Percentiles rank a stretch among this genome's conserved stretches.
Evolutionary conservation across 2,329 filamentous ascomycete species (phyloP).

Genomic region (Fusarium camptoceras): DNA sequence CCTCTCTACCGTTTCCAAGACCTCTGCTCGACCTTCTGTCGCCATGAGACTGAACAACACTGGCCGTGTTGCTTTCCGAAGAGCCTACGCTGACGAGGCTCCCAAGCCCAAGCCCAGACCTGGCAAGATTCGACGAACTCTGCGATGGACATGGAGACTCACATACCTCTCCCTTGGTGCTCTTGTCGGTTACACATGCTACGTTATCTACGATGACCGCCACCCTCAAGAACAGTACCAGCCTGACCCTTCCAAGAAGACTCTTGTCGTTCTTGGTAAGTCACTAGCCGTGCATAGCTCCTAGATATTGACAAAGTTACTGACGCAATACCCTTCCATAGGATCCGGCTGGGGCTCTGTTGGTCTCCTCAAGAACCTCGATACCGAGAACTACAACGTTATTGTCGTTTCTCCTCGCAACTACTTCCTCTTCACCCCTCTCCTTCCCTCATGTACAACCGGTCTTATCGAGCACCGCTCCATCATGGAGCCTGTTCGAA

Average conservation of each 20-base stretch:
- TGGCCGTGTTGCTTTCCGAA: slow-evolving; percentile 56
- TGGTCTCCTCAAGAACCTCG: slow-evolving; percentile 96
- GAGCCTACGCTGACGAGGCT: slow-evolving; percentile 64
- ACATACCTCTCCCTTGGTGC: slow-evolving; percentile 81
- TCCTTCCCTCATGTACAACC: slow-evolving; percentile 96
- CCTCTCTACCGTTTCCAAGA: slow-evolving; percentile 50
- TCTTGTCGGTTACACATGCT: slow-evolving; percentile 77
- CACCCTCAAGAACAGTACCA: slow-evolving; percentile 83
- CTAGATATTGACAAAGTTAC: slow-evolving; percentile 28
- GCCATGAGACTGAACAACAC: slow-evolving; percentile 52
- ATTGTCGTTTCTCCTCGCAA: slow-evolving; percentile 97
- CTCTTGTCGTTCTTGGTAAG: slow-evolving; percentile 91
- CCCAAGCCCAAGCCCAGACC: slow-evolving; percentile 61
- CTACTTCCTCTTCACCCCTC: slow-evolving; percentile 99
- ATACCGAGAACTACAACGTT: slow-evolving; percentile 99
- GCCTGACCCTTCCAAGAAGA: slow-evolving; percentile 93
- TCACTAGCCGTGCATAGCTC: slow-evolving; percentile 18
- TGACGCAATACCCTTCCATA: slow-evolving; percentile 54
- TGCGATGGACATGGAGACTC: slow-evolving; percentile 86
- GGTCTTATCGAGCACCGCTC: slow-evolving; percentile 98
- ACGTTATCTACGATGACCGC: slow-evolving; percentile 84
- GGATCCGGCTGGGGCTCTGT: slow-evolving; percentile 97
- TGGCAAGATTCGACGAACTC: slow-evolving; percentile 72
- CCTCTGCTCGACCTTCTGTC: slow-evolving; percentile 48
- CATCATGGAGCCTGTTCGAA: slow-evolving; percentile 99